These are phyloP conservation scores for Picea abies DNA, from an alignment of 83 land plant species.

Conservation along the genomic window DNA sequence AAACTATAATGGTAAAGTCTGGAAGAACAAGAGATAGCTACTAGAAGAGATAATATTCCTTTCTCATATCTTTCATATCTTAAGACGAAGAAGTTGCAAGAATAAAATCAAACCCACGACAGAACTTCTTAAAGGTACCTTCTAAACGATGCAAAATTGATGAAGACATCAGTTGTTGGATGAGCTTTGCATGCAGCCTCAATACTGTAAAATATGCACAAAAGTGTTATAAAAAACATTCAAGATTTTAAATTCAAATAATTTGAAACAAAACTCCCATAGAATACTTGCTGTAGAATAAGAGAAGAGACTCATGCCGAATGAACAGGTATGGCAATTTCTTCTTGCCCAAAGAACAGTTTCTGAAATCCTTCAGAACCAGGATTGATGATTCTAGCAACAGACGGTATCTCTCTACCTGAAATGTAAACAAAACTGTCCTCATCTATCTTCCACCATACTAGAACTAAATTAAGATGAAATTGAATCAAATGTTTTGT, in stretches of 20 bases:
- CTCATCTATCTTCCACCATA: neutral
- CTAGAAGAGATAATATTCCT: neutral
- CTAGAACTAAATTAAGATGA: neutral
- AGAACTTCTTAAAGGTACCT: conserved; percentile 47
- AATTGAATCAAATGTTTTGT: neutral
- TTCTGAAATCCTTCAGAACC: conserved; percentile 95
- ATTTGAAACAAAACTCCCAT: neutral
- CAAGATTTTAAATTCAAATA: neutral
- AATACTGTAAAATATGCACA: conserved; percentile 49
- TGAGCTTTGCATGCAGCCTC: conserved; percentile 85
- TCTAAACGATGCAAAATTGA: conserved; percentile 95
- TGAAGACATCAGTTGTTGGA: conserved; percentile 98
- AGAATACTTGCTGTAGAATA: conserved; percentile 25
- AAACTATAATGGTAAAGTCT: neutral
- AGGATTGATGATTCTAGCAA: conserved; percentile 93
- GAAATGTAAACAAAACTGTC: conserved; percentile 14
- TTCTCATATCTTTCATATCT: neutral
- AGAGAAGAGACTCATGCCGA: conserved; percentile 34
- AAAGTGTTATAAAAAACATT: neutral
- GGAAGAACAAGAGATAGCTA: neutral
- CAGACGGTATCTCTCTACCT: conserved; percentile 96
- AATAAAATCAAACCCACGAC: neutral
- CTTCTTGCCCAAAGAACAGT: conserved; percentile 95
- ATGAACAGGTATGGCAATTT: conserved; percentile 95
- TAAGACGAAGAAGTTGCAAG: neutral